Percentiles rank a stretch among this genome's conserved stretches.
Evolutionary conservation across 148 eudicot species (phyloP).

Genomic region (Simmondsia chinensis): DNA sequence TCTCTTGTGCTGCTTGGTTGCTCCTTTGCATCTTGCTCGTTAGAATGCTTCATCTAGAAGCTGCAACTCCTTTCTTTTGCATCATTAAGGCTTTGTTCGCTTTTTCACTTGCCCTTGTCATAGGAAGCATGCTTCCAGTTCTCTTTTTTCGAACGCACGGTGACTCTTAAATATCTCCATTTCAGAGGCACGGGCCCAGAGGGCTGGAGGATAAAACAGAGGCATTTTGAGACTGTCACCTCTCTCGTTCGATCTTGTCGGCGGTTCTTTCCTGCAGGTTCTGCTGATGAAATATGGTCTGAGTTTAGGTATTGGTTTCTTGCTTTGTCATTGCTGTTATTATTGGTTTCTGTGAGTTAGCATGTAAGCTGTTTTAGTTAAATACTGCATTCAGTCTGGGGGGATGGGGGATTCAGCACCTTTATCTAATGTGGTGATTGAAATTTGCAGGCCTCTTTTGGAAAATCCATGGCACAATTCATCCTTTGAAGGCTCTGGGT

Average conservation of each 20-base stretch:
- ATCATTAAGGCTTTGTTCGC: neutral
- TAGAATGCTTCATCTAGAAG: too few relatives aligned
- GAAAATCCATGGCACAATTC: conserved; percentile 99
- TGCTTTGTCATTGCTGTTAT: neutral
- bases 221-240: conserved; percentile 87
- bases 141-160: conserved; percentile 1
- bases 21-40: too few relatives aligned
- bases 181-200: conserved; percentile 92
- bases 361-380: conserved; percentile 1
- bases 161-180: conserved; percentile 8
- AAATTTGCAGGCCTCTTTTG: conserved; percentile 51
- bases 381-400: too few relatives aligned
- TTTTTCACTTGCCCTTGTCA: neutral
- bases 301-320: conserved; percentile 63
- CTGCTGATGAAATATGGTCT: conserved; percentile 92
- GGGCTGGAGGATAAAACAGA: conserved; percentile 95
- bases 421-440: neutral
- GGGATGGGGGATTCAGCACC: neutral
- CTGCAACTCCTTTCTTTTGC: too few relatives aligned
- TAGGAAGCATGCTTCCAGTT: neutral
- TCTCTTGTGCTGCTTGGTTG: too few relatives aligned
- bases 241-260: conserved; percentile 93
- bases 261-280: conserved; percentile 84
- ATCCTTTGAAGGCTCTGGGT: conserved; percentile 92
- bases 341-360: conserved; percentile 2